phyloP scores from a whole-genome alignment of 805 yeast genomes.

The Phaffomyces opuntiae region DNA sequence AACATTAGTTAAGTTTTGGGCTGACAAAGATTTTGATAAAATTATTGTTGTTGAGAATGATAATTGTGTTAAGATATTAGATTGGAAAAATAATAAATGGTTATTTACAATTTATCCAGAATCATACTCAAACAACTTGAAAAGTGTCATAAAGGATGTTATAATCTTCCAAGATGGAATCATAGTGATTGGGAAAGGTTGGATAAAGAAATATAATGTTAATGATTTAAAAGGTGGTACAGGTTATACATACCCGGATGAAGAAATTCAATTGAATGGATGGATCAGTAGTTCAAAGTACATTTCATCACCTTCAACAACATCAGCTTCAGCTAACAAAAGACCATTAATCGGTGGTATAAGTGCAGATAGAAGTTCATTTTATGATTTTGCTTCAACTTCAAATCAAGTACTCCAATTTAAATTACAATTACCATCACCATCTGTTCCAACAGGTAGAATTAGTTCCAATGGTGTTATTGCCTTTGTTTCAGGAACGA shows the following conservation, averaged over 20 bases:
- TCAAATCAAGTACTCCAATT: conserved; percentile 17
- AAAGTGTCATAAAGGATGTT: conserved; percentile 16
- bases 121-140: conserved; percentile 13
- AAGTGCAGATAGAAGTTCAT: conserved; percentile 16
- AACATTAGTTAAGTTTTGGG: conserved; percentile 26
- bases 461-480: conserved; percentile 19
- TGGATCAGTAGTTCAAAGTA: conserved; percentile 16
- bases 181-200: conserved; percentile 27
- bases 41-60: conserved; percentile 28
- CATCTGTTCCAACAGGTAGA: conserved; percentile 16
- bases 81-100: conserved; percentile 27
- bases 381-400: conserved; percentile 16
- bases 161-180: conserved; percentile 19
- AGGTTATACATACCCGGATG: conserved; percentile 25
- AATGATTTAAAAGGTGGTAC: conserved; percentile 25
- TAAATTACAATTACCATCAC: conserved; percentile 17
- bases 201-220: conserved; percentile 26
- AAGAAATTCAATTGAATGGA: conserved; percentile 15
- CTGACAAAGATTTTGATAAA: conserved; percentile 25
- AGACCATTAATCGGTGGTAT: conserved; percentile 18
- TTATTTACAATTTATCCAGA: conserved; percentile 27
- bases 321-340: conserved; percentile 1
- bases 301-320: conserved; percentile 8
- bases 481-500: conserved; percentile 19
- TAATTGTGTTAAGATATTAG: conserved; percentile 24